These are phyloP conservation scores for Fraxinus paxiana DNA, from an alignment of 305 asterid genomes.

Conservation along the genomic window DNA sequence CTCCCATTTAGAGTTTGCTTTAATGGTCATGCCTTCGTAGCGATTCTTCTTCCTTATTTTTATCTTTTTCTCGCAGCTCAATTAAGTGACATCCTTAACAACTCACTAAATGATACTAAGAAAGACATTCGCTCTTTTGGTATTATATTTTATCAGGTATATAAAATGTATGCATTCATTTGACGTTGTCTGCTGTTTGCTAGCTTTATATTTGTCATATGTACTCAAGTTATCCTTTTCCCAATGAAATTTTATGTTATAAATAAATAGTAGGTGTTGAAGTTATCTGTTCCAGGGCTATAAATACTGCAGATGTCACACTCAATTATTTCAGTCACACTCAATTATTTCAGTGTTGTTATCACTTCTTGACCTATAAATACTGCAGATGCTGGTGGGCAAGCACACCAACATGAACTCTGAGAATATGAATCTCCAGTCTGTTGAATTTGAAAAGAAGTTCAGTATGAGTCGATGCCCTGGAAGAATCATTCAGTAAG, in stretches of 20 bases:
- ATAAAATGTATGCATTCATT: neutral
- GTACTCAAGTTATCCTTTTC: neutral
- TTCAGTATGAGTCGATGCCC: conserved; percentile 42
- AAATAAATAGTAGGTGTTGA: neutral
- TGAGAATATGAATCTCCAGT: conserved; percentile 30
- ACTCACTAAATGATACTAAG: conserved; percentile 28
- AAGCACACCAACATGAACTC: neutral
- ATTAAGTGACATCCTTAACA: conserved; percentile 25
- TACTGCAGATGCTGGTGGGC: conserved; percentile 33
- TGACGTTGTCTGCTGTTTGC: conserved; percentile 1
- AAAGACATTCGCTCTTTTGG: conserved; percentile 54
- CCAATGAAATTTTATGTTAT: neutral
- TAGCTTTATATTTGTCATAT: neutral
- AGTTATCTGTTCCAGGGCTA: neutral
- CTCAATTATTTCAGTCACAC: neutral
- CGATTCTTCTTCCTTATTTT: neutral
- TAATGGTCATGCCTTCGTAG: neutral
- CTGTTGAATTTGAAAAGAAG: conserved; percentile 50
- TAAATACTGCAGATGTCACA: neutral
- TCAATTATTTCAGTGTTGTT: neutral
- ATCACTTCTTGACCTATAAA: neutral
- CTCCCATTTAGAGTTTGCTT: neutral
- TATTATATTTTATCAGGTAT: conserved; percentile 47
- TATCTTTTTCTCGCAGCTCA: conserved; percentile 32
- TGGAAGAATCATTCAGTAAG: conserved; percentile 53